A percentile compares a stretch with the other conserved stretches of the same genome.
These are phyloP conservation scores for Naganishia cerealis DNA, from an alignment of 1,284 basidiomycete species.

Conservation along the genomic window DNA sequence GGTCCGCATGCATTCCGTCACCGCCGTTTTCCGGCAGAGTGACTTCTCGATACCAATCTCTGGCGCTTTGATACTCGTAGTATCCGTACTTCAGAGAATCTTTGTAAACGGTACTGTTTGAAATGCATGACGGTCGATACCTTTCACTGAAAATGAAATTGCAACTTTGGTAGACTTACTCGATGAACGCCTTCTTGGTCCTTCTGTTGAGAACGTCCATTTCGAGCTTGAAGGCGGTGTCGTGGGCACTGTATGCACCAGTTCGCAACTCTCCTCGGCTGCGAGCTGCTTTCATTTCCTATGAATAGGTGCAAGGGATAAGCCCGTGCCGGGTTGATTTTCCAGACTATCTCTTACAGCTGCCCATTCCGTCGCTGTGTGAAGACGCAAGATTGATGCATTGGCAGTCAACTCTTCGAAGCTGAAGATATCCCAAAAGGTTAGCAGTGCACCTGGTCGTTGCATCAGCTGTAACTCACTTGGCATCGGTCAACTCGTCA, in stretches of 20 bases:
- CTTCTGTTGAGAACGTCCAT: constrained; percentile 79
- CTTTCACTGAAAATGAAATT: background rate
- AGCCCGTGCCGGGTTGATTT: constrained; percentile 6
- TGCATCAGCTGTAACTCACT: constrained; percentile 37
- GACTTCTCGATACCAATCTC: constrained; percentile 96
- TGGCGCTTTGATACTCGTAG: constrained; percentile 87
- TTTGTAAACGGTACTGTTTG: constrained; percentile 82
- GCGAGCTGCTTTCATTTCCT: constrained; percentile 70
- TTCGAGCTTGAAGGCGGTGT: constrained; percentile 87
- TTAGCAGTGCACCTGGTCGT: background rate
- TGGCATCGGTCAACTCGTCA: constrained; percentile 86
- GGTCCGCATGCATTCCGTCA: constrained; percentile 80
- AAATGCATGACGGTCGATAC: constrained; percentile 14
- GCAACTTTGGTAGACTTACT: constrained; percentile 59
- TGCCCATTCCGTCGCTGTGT: constrained; percentile 89
- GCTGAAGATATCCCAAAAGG: constrained; percentile 58
- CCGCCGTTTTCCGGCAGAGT: constrained; percentile 66
- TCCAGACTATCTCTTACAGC: constrained; percentile 60
- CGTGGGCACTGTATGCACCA: constrained; percentile 63
- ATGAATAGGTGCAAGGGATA: background rate
- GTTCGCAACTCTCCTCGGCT: constrained; percentile 68
- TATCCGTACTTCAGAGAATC: constrained; percentile 93
- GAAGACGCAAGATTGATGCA: constrained; percentile 90
- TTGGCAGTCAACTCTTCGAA: constrained; percentile 99
- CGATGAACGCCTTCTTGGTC: constrained; percentile 74